Evolutionary conservation across 202 grass and related monocot species (phyloP), one percentile per base, ranked within the genome.

Genomic region (Eragrostis tef): DNA sequence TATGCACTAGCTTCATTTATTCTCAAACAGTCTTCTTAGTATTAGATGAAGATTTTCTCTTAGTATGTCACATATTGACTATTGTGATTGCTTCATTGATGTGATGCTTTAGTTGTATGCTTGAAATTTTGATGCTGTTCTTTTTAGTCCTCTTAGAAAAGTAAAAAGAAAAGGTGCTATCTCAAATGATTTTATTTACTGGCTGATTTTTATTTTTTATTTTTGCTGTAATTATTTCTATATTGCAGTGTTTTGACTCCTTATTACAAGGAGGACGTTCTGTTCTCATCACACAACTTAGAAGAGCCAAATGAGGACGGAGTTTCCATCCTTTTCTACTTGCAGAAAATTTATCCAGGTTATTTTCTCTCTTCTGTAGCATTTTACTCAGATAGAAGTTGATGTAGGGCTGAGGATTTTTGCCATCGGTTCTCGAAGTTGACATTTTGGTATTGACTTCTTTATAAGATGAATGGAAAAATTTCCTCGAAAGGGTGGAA

Each of bases 311-410:
- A 99, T 75, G 96, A 99, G 80, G 92, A 99, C 76, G 96, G 96
- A 34, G 90, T 99, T 88, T 93, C 96, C 80, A 95, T 99, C 43
- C 96, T 99, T 82, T 95, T 95, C 80, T 99, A 99, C 78, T 82
- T 99, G n/a, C 96, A 99, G 74, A 99, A 95, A 88, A 99, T 99
- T 83, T 99, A 95, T 71, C 96, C 96, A 85, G 96, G 96, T 99
- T 81, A 63, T 81, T 75, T 80, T 59, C 64, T 54, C 60, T 45
- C 66, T 80, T 57, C 19, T 20, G 4, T 69, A 62, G n/a, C 17
- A 68, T 48, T 78, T 80, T 83, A 22, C 78, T 68, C 82, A 14
- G 53, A 75, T 71, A 75, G 15, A 67, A 24, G 31, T 73, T 57
- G 13, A 75, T 72, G 44, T 0, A 1, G 12, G 9, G 31, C 29